Evolutionary conservation across 371 early-diverging fungal species (phyloP).

Genomic region (Rhizomucor pusillus): DNA sequence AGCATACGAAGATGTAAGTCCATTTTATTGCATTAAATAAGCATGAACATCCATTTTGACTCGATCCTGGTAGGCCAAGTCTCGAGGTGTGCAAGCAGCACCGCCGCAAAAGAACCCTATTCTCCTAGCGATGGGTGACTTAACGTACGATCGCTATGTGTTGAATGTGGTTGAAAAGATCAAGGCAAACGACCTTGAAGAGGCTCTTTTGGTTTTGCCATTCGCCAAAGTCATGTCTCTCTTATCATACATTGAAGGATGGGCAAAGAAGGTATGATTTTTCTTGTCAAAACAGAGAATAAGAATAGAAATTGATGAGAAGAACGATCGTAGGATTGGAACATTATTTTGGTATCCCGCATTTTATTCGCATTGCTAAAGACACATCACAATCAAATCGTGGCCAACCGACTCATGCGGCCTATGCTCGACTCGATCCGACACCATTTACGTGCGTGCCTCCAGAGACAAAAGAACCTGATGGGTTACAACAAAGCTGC

Average conservation of each 20-base stretch:
- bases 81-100: conserved; percentile 46
- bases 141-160: conserved; percentile 80
- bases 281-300: too few relatives aligned
- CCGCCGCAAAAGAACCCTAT: conserved; percentile 68
- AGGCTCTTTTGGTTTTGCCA: conserved; percentile 84
- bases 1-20: conserved; percentile 55
- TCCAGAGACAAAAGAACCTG: conserved; percentile 71
- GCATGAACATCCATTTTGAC: not conserved
- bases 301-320: not conserved
- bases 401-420: conserved; percentile 72
- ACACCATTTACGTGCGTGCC: conserved; percentile 53
- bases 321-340: conserved; percentile 61
- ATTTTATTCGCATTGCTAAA: conserved; percentile 79
- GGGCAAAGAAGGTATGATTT: conserved; percentile 85
- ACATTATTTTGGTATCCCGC: conserved; percentile 72
- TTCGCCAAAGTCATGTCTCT: conserved; percentile 75
- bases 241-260: conserved; percentile 70
- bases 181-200: conserved; percentile 82
- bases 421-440: conserved; percentile 77
- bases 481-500: conserved; percentile 82
- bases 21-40: not conserved
- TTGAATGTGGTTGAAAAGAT: conserved; percentile 72
- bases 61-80: conserved; percentile 34
- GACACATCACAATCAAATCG: conserved; percentile 83
- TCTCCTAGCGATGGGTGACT: conserved; percentile 67